Evolutionary conservation across 805 yeast species (phyloP), one percentile per base, ranked within the genome.

Genomic region (Yarrowia osloensis): DNA sequence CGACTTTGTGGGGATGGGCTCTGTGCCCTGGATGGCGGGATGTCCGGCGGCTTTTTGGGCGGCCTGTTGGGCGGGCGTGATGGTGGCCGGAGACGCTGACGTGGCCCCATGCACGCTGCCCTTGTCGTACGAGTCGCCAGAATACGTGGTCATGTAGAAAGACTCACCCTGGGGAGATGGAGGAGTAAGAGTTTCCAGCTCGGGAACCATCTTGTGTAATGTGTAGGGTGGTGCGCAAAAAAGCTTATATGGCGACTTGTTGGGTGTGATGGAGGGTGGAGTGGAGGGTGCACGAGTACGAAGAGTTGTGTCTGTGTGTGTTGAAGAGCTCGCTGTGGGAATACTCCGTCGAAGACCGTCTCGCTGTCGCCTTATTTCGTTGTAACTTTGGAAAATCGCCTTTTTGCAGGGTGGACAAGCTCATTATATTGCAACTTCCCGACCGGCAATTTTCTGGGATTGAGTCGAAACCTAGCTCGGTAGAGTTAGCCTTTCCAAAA

Each of bases 1-100:
- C 4, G 96, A 87, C 75, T 92, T 91, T 71, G 89, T 88, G 28
- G 97, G 97, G 50, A 91, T 90, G 12, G 96, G 96, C 74, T 86
- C 87, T 1, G 76, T 73, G 17, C 73, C 70, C 46, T 63, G 54
- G 22, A 68, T 67, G 46, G 54, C 63, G 6, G 66, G 66, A 9
- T 61, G 66, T 2, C 66, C 66, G 4, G 66, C 66, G n/a, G 68
- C 68, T 19, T 66, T 42, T 26, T 66, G 52, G 37, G 67, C 66
- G 7, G 67, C 68, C 57, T 42, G 57, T 55, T 66, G 68, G 26
- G 44, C 67, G 22, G 66, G 65, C 12, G 54, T 57, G 40, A 59
- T 33, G 33, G 57, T 50, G 40, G 49, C 29, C 8, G 21, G 9
- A 11, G 47, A 8, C 11, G 22, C 42, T 1, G 49, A 42, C 26